Base-by-base conservation (phyloP, 2,329 filamentous ascomycete genomes). In the Colletotrichum zoysiae region DNA sequence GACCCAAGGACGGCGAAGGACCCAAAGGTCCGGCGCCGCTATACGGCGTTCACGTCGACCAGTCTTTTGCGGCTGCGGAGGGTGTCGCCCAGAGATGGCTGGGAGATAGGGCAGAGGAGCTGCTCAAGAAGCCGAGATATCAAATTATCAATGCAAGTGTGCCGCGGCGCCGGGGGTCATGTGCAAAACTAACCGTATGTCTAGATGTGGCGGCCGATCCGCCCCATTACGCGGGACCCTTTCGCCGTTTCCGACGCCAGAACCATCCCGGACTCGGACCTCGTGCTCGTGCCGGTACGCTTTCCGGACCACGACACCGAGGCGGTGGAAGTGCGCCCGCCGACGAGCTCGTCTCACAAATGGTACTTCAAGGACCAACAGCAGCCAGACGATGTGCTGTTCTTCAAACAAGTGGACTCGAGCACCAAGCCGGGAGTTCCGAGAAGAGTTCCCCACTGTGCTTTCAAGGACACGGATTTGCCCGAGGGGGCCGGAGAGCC, bases 321-420 rank as follows among this genome's bases (percentile, higher is more conserved):
- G 26, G 79, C 89, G 9, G 85, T 87, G 69, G 87, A 89, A 74
- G 85, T 71, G 85, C 2, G 79, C 82, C 71, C 30, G 78, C 80
- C 66, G 86, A 86, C 33, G 84, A 81, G 83, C 65, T 78, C 79
- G 0, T 65, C 73, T 20, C 85, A 88, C 60, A 81, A 81, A 73
- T 90, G 87, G 87, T 86, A 84, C 76, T 90, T 86, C 77, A 83
- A 86, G 74, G 82, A 84, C 74, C 82, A 80, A 5, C 85, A 89
- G 78, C 83, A 81, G 3, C 86, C 87, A 0, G 79, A 85, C 8
- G 84, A 91, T 78, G 86, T 88, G 14, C 81, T 88, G 9, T 77
- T 91, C 50, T 89, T 91, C 80, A 91, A 91, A 77, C 89, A 87
- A 74, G 90, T 86, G 75, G 89, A 91, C 78, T 93, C 90, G 87